These are phyloP conservation scores for Debaryomyces singareniensis DNA, from an alignment of 1,139 yeast species.

Conservation along the genomic window DNA sequence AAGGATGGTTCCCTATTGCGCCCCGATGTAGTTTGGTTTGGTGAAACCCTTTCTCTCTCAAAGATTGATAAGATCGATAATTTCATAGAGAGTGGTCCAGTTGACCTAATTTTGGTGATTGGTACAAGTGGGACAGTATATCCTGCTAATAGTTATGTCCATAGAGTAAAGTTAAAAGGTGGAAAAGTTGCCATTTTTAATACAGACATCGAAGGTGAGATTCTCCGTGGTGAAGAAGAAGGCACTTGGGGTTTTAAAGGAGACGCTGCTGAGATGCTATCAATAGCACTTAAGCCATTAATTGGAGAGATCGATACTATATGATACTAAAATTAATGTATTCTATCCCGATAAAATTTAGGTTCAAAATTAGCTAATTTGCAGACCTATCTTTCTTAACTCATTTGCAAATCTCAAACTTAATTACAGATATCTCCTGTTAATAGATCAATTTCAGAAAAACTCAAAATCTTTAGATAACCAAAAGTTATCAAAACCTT, in stretches of 20 bases:
- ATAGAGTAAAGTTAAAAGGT: slow-evolving; percentile 62
- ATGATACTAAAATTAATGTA: too few species aligned
- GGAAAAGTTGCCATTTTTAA: slow-evolving; percentile 84
- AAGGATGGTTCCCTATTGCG: slow-evolving; percentile 42
- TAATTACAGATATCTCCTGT: too few species aligned
- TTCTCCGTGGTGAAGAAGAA: slow-evolving; percentile 31
- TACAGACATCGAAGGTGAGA: slow-evolving; percentile 49
- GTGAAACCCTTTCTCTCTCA: slow-evolving; percentile 68
- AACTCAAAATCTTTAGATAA: too few species aligned
- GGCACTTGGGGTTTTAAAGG: slow-evolving; percentile 72
- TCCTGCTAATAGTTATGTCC: slow-evolving; percentile 90
- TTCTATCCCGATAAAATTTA: too few species aligned
- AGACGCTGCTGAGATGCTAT: slow-evolving; percentile 70
- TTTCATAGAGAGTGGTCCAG: slow-evolving; percentile 51
- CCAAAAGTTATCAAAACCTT: too few species aligned
- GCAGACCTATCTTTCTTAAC: too few species aligned
- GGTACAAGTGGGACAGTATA: slow-evolving; percentile 85
- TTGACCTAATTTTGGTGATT: slow-evolving; percentile 72
- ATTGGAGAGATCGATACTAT: slow-evolving; percentile 19
- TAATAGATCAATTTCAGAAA: too few species aligned
- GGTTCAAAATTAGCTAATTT: too few species aligned
- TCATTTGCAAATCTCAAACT: too few species aligned
- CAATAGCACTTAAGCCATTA: slow-evolving; percentile 56
- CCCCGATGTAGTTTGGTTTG: slow-evolving; percentile 94
- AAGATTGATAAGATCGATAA: slow-evolving; percentile 63